phyloP scores from a whole-genome alignment of 1,284 basidiomycete species.

The Cutaneotrichosporon spelunceum region DNA sequence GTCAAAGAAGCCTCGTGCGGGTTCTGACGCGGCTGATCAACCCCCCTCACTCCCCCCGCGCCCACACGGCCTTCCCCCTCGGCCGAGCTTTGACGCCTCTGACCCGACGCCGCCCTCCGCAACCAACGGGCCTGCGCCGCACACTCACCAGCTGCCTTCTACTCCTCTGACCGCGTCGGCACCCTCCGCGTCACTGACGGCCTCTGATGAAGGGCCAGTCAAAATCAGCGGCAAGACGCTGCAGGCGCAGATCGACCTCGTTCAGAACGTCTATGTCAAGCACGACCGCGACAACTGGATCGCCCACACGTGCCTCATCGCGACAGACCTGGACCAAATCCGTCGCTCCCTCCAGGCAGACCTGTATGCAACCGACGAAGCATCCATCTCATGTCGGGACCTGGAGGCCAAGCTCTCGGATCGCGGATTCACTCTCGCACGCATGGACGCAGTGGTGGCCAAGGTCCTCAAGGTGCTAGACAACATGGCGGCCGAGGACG shows the following conservation, averaged over 20 bases:
- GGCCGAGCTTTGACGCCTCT: slow-evolving; percentile 9
- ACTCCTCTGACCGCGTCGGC: slow-evolving; percentile 31
- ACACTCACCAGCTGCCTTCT: slow-evolving; percentile 20
- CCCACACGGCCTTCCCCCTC: neutral
- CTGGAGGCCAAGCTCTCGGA: slow-evolving; percentile 30
- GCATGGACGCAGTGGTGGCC: slow-evolving; percentile 41
- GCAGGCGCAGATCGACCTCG: slow-evolving; percentile 33
- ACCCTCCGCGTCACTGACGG: slow-evolving; percentile 26
- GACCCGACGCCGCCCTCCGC: slow-evolving; percentile 11
- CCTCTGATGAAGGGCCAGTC: slow-evolving; percentile 19
- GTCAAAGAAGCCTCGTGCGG: slow-evolving; percentile 13
- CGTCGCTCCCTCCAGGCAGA: slow-evolving; percentile 41
- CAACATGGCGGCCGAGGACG: slow-evolving; percentile 45
- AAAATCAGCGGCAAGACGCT: slow-evolving; percentile 37
- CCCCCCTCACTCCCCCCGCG: neutral
- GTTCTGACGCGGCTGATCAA: slow-evolving; percentile 13
- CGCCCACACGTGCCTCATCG: slow-evolving; percentile 47
- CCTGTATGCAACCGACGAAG: slow-evolving; percentile 43
- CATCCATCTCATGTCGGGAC: slow-evolving; percentile 34
- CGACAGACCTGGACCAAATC: slow-evolving; percentile 41
- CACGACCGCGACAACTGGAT: slow-evolving; percentile 46
- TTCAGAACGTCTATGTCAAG: slow-evolving; percentile 36
- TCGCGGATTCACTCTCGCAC: slow-evolving; percentile 32
- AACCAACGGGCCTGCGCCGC: neutral
- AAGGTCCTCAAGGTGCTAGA: slow-evolving; percentile 49